These are phyloP conservation scores for Podaxis pistillaris DNA, from an alignment of 768 basidiomycete species.

Conservation along the genomic window DNA sequence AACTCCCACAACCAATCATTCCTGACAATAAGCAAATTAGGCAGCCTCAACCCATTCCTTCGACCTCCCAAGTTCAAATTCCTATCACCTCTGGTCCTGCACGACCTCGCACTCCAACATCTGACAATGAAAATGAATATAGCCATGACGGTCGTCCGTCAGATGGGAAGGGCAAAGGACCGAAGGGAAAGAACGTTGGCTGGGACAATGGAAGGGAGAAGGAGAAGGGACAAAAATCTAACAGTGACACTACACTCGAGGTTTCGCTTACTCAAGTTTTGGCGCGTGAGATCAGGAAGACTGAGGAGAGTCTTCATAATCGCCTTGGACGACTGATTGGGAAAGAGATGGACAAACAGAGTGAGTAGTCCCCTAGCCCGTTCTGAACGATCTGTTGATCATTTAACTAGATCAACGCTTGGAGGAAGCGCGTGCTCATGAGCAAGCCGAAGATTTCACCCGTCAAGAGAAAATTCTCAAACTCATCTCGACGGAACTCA, in stretches of 20 bases:
- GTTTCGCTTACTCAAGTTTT: conserved; percentile 56
- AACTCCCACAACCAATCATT: conserved; percentile 20
- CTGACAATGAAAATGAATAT: conserved; percentile 74
- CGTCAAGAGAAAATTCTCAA: conserved; percentile 90
- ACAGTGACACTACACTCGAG: conserved; percentile 40
- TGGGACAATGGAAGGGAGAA: conserved; percentile 30
- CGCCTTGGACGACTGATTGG: conserved; percentile 77
- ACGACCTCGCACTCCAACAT: conserved; percentile 65
- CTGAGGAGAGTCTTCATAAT: conserved; percentile 75
- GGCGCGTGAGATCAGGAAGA: conserved; percentile 76
- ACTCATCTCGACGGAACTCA: conserved; percentile 82
- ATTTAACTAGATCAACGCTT: conserved; percentile 67
- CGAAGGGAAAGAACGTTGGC: conserved; percentile 44
- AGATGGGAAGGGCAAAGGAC: conserved; percentile 41
- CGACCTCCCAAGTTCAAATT: conserved; percentile 23
- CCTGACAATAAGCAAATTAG: conserved; percentile 20
- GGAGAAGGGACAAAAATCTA: conserved; percentile 28
- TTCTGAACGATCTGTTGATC: conserved; percentile 13
- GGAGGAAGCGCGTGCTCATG: conserved; percentile 75
- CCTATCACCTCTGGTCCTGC: conserved; percentile 22
- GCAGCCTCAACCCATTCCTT: conserved; percentile 19
- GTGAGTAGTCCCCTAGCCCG: conserved; percentile 41
- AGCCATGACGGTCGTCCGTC: conserved; percentile 49
- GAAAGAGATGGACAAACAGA: conserved; percentile 89
- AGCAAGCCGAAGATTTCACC: conserved; percentile 77